Evolutionary conservation across 1,284 basidiomycete species (phyloP), one percentile per base, ranked within the genome.

Genomic region (Austroboletus niveus): DNA sequence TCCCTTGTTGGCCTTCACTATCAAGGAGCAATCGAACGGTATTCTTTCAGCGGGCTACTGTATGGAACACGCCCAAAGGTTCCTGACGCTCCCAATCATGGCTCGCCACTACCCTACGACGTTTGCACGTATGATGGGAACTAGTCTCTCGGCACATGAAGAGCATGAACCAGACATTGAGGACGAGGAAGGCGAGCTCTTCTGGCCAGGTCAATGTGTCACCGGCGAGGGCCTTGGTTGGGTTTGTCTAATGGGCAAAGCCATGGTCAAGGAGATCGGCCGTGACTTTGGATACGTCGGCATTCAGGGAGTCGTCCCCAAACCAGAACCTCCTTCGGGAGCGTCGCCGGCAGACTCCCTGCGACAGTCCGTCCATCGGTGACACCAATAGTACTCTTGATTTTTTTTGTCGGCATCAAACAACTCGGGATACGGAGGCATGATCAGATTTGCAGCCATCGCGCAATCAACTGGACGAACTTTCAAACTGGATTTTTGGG

Each of bases 211-310:
- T 35, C 82, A 87, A 59, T 74, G 78, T 41, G 72, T 81, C 45
- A 84, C 79, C 30, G 86, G 85, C 45, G 84, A 87, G 64, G 87
- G 87, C 45, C 73, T 90, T 30, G 87, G 83, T 15, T 90, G 87
- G 87, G 80, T 89, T 14, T 89, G 86, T 65, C 72, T 85, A 39
- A 82, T 90, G 79, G 87, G 86, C 57, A 86, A 84, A 63, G 83
- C 87, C 39, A 90, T 90, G 87, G 79, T 90, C 61, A 82, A 78
- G 59, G 87, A 90, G 63, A 85, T 87, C 60, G 86, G 87, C 54
- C 81, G 81, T 61, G 75, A 80, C 31, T 82, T 83, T 65, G 85
- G 84, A 14, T 90, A 90, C 70, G 72, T 72, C 49, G 85, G 87
- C 40, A 64, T 86, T 17, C 77, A 81, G 22, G 87, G 86, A 15